Evolutionary conservation across 2,329 filamentous ascomycete genomes (phyloP), one percentile per base, ranked within the genome.

Genomic region (Apiospora saccharicola): DNA sequence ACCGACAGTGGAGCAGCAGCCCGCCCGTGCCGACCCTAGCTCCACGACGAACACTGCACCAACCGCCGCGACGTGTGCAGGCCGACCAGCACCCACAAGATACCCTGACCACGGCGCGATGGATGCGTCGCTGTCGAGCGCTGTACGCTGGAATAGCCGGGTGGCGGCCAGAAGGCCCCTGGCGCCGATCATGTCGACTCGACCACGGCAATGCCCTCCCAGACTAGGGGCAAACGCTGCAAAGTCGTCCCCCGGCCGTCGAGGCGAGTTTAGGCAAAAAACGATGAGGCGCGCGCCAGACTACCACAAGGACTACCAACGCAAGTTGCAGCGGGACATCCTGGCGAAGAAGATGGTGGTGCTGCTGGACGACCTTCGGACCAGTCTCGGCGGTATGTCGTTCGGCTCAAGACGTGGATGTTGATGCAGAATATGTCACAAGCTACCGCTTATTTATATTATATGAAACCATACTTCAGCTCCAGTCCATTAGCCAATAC

Each of bases 311-410:
- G 34, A 43, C 22, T 41, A 67, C 34, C 24, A 14, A 4, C 64
- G 4, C 4, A 44, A 37, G 22, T 44, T 68, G 37, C 37, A 68
- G 64, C 37, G 64, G 44, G 64, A 68, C 26, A 68, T 13, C 64
- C 22, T 68, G 64, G 37, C 37, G 14, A 44, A 46, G 37, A 68
- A 68, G 44, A 44, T 68, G 37, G 37, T 26, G 64, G 64, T 37
- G 14, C 26, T 68, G 37, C 44, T 68, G 37, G 64, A 68, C 3
- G 64, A 68, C n/a, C 64, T 44, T 68, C 44, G n/a, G 6, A 68
- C 13, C 30, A 68, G 37, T 43, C 37, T 44, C 64, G 37, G 22
- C 13, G 49, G 12, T 30, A 53, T 53, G 49, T 24, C 24, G 49
- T 53, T 53, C 49, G 49, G 49, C 13, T 46, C 13, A 46, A n/a